phyloP scores from a whole-genome alignment of 306 rosid species.

The Citrullus colocynthis region DNA sequence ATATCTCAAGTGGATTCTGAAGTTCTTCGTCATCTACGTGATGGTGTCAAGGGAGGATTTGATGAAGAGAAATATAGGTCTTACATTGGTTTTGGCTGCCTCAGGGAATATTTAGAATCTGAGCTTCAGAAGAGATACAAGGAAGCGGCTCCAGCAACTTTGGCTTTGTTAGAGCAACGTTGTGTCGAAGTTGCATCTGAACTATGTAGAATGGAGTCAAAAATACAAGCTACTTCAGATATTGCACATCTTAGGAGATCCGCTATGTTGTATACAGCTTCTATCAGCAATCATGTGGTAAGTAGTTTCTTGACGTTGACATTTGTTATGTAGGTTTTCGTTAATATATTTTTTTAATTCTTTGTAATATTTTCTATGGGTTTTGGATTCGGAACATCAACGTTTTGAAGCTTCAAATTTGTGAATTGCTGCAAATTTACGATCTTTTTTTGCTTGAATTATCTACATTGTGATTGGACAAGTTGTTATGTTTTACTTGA shows the following conservation, averaged over 20 bases:
- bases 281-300: conserved; percentile 87
- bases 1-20: conserved; percentile 74
- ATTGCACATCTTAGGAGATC: conserved; percentile 77
- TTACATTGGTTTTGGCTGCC: conserved; percentile 58
- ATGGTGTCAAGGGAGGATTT: conserved; percentile 75
- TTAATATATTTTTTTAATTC: background rate
- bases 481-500: background rate
- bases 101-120: conserved; percentile 76
- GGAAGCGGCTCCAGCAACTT: conserved; percentile 97
- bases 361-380: background rate
- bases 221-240: conserved; percentile 80
- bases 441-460: background rate
- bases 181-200: conserved; percentile 64
- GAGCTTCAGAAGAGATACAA: conserved; percentile 93
- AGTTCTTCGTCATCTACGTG: conserved; percentile 71
- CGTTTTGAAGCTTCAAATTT: background rate
- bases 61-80: conserved; percentile 81
- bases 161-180: conserved; percentile 93
- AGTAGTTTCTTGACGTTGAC: conserved; percentile 14
- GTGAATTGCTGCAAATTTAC: background rate
- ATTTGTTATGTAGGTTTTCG: background rate
- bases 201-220: conserved; percentile 51
- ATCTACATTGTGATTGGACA: background rate
- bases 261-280: conserved; percentile 72
- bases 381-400: background rate